These are phyloP conservation scores for Coniosporium tulheliwenetii DNA, from an alignment of 2,329 filamentous ascomycete genomes.

Conservation along the genomic window DNA sequence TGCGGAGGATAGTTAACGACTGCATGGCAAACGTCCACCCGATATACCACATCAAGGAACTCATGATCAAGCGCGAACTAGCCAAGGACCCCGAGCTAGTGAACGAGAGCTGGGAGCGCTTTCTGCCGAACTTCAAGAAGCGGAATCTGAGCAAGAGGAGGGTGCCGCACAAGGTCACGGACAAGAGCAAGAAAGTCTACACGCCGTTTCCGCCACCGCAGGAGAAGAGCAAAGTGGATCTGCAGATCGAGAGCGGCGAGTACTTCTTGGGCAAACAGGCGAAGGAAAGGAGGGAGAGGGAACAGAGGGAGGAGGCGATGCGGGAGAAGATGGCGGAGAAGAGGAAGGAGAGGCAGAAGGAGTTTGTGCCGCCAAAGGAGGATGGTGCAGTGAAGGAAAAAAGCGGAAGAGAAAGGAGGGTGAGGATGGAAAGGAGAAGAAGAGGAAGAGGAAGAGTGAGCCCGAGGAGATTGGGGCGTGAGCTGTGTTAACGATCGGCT, in stretches of 20 bases:
- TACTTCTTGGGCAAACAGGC: slow-evolving; percentile 91
- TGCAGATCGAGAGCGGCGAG: slow-evolving; percentile 95
- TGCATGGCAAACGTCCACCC: slow-evolving; percentile 92
- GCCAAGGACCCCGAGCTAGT: slow-evolving; percentile 77
- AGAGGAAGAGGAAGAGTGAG: neutral
- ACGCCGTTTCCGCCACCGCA: slow-evolving; percentile 93
- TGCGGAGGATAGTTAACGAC: slow-evolving; percentile 78
- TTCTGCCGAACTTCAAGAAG: slow-evolving; percentile 95
- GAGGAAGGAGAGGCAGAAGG: slow-evolving; percentile 67
- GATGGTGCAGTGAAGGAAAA: slow-evolving; percentile 31
- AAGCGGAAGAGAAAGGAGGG: slow-evolving; percentile 39
- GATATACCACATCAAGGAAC: slow-evolving; percentile 85
- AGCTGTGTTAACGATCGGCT: too few relatives aligned
- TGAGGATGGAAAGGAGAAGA: slow-evolving; percentile 21
- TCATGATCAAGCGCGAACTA: slow-evolving; percentile 87
- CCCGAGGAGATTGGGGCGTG: too few relatives aligned
- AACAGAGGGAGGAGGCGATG: slow-evolving; percentile 72
- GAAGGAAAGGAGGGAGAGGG: slow-evolving; percentile 68
- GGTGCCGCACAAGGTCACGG: slow-evolving; percentile 69
- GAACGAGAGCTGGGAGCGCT: slow-evolving; percentile 87
- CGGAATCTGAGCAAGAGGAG: slow-evolving; percentile 72
- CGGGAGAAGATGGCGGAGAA: slow-evolving; percentile 78
- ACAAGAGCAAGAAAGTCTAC: slow-evolving; percentile 89
- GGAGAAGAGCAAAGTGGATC: slow-evolving; percentile 97
- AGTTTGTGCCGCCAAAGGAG: slow-evolving; percentile 80